Percentiles rank a stretch among this genome's conserved stretches.
Conservation (phyloP, 352 stramenopile species). For the Phytopythium chamaehyphon region DNA sequence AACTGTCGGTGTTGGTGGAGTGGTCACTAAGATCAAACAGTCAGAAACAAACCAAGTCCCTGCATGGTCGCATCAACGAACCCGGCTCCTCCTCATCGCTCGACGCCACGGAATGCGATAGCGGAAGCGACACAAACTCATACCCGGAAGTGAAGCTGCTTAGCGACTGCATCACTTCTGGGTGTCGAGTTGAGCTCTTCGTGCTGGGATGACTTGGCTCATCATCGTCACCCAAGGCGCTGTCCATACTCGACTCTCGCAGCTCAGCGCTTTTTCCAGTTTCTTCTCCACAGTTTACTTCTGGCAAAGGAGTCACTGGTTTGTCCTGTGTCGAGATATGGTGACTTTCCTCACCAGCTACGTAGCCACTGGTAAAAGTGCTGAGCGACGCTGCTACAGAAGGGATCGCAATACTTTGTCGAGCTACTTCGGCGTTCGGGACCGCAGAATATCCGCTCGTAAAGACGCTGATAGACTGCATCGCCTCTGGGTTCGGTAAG, state of each 20-base stretch:
- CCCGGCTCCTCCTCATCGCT: background rate
- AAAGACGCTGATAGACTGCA: too few species aligned
- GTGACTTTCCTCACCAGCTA: background rate
- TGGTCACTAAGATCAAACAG: too few species aligned
- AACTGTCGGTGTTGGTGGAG: background rate
- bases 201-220: background rate
- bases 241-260: background rate
- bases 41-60: too few species aligned
- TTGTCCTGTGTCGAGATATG: background rate
- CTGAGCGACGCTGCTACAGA: constrained; percentile 7
- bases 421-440: constrained; percentile 1
- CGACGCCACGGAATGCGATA: constrained; percentile 1
- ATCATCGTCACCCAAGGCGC: background rate
- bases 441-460: too few species aligned
- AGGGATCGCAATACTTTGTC: background rate
- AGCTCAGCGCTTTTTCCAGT: background rate
- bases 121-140: background rate
- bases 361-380: constrained; percentile 3
- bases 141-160: constrained; percentile 28
- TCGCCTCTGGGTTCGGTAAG: too few species aligned
- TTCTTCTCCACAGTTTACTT: background rate
- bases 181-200: background rate
- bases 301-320: background rate
- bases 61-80: too few species aligned
- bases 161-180: constrained; percentile 13